Evolutionary conservation across 208 protist genomes (phyloP).

Genomic region (Leishmania mexicana): DNA sequence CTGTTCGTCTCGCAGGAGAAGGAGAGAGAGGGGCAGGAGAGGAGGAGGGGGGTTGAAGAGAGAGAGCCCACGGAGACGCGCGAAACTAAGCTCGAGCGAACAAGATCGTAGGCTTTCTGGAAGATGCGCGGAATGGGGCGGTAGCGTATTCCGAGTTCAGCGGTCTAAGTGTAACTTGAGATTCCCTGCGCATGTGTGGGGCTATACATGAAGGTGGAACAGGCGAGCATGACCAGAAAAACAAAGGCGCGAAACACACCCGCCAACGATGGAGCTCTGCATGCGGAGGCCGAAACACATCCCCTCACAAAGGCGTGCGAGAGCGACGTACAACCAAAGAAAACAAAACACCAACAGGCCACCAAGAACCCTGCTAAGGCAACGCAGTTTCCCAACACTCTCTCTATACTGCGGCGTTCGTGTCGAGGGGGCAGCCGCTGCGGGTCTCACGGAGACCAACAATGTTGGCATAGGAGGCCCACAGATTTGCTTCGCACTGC

Average conservation of each 20-base stretch:
- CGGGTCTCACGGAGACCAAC: slow-evolving; percentile 35
- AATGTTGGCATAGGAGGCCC: slow-evolving; percentile 69
- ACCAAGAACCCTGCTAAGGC: neutral
- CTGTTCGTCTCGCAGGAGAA: neutral
- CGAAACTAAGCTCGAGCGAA: neutral
- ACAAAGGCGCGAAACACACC: neutral
- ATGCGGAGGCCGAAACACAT: neutral
- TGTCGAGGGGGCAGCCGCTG: neutral
- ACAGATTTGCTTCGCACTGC: slow-evolving; percentile 74
- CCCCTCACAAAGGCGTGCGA: neutral
- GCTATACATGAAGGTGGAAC: neutral
- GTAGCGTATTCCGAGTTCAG: neutral
- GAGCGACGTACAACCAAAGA: neutral
- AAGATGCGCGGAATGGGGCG: neutral
- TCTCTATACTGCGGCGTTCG: neutral
- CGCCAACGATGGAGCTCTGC: neutral
- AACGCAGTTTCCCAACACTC: neutral
- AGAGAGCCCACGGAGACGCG: too few relatives aligned
- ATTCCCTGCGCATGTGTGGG: neutral
- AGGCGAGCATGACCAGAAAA: neutral
- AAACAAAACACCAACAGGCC: neutral
- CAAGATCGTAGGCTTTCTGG: neutral
- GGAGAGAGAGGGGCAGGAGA: too few relatives aligned
- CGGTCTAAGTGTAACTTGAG: neutral
- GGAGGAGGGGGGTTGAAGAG: too few relatives aligned